phyloP scores from a whole-genome alignment of 1,284 basidiomycete species.

The Cutaneotrichosporon sp. region DNA sequence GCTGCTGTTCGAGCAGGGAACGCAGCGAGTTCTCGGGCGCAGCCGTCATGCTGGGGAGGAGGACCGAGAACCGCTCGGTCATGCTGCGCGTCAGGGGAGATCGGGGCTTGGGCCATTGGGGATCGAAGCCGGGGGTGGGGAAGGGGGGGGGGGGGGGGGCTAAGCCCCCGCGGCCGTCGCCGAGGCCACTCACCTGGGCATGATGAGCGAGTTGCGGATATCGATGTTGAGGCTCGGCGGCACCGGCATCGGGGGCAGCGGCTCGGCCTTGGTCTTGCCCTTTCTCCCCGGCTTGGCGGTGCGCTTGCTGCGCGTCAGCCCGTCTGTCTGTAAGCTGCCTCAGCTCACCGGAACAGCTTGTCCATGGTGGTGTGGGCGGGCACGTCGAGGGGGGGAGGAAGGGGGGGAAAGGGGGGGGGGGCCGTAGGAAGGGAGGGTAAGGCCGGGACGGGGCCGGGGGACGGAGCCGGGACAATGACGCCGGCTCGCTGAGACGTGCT shows the following conservation, averaged over 20 bases:
- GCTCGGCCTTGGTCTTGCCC: conserved; percentile 7
- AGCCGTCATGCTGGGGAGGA: conserved; percentile 39
- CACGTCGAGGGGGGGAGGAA: not conserved
- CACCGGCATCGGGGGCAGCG: not conserved
- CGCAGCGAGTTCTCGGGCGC: conserved; percentile 42
- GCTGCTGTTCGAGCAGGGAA: conserved; percentile 42
- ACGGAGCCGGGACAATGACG: no score
- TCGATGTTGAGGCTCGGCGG: conserved; percentile 45
- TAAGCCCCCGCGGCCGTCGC: not conserved
- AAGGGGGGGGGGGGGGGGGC: not conserved
- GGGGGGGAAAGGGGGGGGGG: no score
- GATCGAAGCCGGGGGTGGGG: not conserved
- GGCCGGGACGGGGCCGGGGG: no score
- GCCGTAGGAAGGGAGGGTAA: no score
- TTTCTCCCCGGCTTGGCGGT: not conserved
- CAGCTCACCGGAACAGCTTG: conserved; percentile 24
- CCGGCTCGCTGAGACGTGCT: no score
- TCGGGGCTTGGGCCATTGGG: not conserved
- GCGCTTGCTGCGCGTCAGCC: conserved; percentile 6
- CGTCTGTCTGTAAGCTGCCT: not conserved
- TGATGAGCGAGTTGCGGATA: conserved; percentile 48
- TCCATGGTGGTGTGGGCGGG: conserved; percentile 16
- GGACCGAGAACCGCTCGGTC: conserved; percentile 48
- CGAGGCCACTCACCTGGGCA: conserved; percentile 42
- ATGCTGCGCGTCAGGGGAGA: conserved; percentile 27